These are phyloP conservation scores for Stephania yunnanensis DNA, from an alignment of 164 flowering plant species.

Conservation along the genomic window DNA sequence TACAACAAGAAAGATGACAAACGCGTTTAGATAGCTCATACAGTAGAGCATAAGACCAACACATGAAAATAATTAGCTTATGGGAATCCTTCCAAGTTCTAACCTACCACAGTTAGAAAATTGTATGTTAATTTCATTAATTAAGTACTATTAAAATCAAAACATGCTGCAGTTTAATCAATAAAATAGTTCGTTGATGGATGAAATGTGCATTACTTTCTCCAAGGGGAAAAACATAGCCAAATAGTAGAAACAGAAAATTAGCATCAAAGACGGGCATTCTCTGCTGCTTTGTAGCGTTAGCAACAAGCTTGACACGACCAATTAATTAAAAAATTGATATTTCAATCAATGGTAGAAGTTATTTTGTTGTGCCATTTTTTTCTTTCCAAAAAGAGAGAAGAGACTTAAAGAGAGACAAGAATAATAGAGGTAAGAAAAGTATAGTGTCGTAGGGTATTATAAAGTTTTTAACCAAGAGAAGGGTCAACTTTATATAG, in stretches of 20 bases:
- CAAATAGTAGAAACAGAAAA: not conserved
- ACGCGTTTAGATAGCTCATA: not conserved
- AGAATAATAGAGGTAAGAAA: not conserved
- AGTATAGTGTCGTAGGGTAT: not conserved
- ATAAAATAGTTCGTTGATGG: too few relatives aligned
- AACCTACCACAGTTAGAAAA: not conserved
- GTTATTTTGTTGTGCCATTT: too few relatives aligned
- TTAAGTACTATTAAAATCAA: too few relatives aligned
- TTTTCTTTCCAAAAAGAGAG: too few relatives aligned
- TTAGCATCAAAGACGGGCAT: not conserved
- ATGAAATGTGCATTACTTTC: not conserved
- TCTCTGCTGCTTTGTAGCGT: not conserved
- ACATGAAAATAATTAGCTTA: not conserved
- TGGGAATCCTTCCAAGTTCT: not conserved
- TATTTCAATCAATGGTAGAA: too few relatives aligned
- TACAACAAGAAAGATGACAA: constrained; percentile 3
- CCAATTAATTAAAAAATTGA: too few relatives aligned
- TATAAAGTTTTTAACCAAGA: not conserved
- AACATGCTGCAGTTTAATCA: too few relatives aligned
- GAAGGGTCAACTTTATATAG: not conserved
- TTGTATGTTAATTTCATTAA: too few relatives aligned
- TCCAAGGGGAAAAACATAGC: not conserved
- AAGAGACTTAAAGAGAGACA: not conserved
- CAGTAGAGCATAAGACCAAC: not conserved
- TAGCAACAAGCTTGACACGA: too few relatives aligned